phyloP scores from a whole-genome alignment of 164 flowering plant genomes.

The Euptelea pleiosperma region DNA sequence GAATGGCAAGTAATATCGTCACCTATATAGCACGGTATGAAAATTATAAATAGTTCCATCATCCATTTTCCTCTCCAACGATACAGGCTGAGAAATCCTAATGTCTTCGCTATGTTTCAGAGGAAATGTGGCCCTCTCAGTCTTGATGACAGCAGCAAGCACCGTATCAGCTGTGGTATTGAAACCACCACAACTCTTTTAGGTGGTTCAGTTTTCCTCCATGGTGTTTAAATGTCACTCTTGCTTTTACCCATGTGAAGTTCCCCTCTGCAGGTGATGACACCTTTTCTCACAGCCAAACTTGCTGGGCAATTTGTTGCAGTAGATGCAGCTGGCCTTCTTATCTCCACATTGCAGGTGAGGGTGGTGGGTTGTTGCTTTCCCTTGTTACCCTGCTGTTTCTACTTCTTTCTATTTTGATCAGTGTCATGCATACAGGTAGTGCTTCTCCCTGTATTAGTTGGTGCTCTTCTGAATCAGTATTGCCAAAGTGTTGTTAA shows the following conservation, averaged over 20 bases:
- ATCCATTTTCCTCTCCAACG: not conserved
- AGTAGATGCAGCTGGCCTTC: constrained; percentile 75
- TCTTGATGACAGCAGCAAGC: constrained; percentile 93
- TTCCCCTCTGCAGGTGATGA: constrained; percentile 62
- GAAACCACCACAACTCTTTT: constrained; percentile 10
- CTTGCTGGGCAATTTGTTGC: constrained; percentile 92
- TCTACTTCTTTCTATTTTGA: not conserved
- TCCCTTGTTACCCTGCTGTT: not conserved
- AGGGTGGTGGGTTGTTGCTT: constrained; percentile 2
- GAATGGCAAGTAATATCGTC: constrained; percentile 91
- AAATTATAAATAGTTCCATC: not conserved
- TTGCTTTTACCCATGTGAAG: not conserved
- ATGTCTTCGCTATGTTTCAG: constrained; percentile 38
- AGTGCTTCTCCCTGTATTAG: constrained; percentile 81
- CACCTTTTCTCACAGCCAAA: constrained; percentile 82
- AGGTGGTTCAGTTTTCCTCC: not conserved
- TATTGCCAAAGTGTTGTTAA: constrained; percentile 63
- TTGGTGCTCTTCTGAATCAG: constrained; percentile 79
- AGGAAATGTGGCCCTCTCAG: constrained; percentile 96
- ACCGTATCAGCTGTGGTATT: constrained; percentile 81
- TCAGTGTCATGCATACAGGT: constrained; percentile 39
- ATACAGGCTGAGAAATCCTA: constrained; percentile 9
- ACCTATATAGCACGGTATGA: constrained; percentile 86
- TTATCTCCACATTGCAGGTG: constrained; percentile 79
- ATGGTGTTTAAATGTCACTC: not conserved